Percentiles rank a stretch among this genome's conserved stretches.
Evolutionary conservation across 2,329 filamentous ascomycete genomes (phyloP).

Genomic region (Pseudonectria foliicola): DNA sequence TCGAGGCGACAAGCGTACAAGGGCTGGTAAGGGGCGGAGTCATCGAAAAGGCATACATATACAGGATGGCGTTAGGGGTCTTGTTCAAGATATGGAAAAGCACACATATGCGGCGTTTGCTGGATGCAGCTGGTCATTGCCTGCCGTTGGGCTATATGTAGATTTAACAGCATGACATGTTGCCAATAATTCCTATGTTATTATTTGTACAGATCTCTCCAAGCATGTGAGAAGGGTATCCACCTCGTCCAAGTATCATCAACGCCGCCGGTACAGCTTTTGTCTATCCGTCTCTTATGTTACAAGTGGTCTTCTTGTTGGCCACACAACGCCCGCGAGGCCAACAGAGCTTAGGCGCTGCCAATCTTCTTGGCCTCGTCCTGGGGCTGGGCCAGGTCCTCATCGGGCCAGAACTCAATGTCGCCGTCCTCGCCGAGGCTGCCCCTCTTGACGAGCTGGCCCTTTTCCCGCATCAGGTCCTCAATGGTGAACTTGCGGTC

Average conservation of each 20-base stretch:
- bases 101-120: conserved; percentile 14
- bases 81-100: conserved; percentile 8
- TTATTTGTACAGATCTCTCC: neutral
- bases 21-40: conserved; percentile 23
- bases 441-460: conserved; percentile 65
- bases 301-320: too few species aligned
- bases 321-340: too few species aligned
- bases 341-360: conserved; percentile 7
- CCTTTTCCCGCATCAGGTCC: conserved; percentile 69
- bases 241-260: neutral
- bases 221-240: neutral
- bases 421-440: conserved; percentile 71
- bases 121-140: neutral
- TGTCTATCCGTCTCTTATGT: too few species aligned
- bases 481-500: conserved; percentile 65
- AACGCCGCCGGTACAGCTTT: neutral
- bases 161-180: too few species aligned
- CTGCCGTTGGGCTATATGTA: too few species aligned
- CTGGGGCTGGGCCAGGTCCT: conserved; percentile 26
- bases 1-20: conserved; percentile 65
- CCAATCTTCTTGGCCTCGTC: conserved; percentile 11
- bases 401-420: conserved; percentile 85
- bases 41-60: conserved; percentile 4
- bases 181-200: too few species aligned
- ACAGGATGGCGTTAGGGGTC: conserved; percentile 22